Evolutionary conservation across 305 asterid genomes (phyloP), one percentile per base, ranked within the genome.

Genomic region (Ilex paraguariensis): DNA sequence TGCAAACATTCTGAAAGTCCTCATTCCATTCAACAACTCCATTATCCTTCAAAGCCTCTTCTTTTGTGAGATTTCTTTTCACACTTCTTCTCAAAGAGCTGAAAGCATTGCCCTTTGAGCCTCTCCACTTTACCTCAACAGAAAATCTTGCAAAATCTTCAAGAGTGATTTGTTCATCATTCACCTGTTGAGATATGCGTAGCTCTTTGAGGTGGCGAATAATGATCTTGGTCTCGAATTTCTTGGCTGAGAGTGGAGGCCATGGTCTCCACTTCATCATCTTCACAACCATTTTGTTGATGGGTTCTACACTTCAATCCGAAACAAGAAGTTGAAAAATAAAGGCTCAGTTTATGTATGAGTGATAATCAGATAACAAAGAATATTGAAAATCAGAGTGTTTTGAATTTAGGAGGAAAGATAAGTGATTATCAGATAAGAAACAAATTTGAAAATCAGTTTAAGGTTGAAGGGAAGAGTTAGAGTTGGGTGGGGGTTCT

Each of bases 231-330:
- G 76, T 86, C 66, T 82, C 88, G 48, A 77, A 82, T 73, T 88
- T 88, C 83, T 73, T 84, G 48, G 83, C 69, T 40, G 77, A 64
- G 28, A 21, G 28, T 3, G 83, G 85, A 28, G 83, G 91, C 94
- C 96, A 78, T 45, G 93, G 79, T 84, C 83, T 82, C 96, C 96
- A 88, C 62, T 78, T 86, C 73, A 81, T 82, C 93, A 88, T 86
- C 81, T 75, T 84, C 78, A 77, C 96, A 61, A 80, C 95, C 95
- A 85, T 88, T 61, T 42, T 15, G 57, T 52, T 21, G 21, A 51
- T 49, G 61, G 31, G 42, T 55, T 60, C 36, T 30, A 6, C 7
- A 11, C 16, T 56, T 16, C 17, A 28, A 28, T 66, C 60, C 31
- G 52, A 60, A 64, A 16, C 39, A 52, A 55, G 5, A 21, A 3